Evolutionary conservation across 805 yeast genomes (phyloP), one percentile per base, ranked within the genome.

Genomic region (Spathaspora boniae): DNA sequence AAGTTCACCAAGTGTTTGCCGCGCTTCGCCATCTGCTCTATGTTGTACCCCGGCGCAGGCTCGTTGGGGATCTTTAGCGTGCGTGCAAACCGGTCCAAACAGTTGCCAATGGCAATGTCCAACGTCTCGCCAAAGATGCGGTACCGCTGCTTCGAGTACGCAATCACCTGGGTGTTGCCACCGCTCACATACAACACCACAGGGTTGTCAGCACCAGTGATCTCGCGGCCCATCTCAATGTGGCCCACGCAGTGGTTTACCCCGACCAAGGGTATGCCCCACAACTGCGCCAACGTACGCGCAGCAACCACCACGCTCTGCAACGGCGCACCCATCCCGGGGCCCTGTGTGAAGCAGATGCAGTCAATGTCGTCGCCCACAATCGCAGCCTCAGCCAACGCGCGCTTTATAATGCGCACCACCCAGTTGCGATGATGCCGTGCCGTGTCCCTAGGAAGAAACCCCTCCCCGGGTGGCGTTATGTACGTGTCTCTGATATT

Each of bases 301-400:
- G 98, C 98, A 1, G 95, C 94, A 32, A 93, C 71, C 3, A 83
- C 98, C 26, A 88, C 96, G 37, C 91, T 79, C 49, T 93, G 95
- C 35, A 93, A 64, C 0, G 99, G 99, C 1, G 98, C 98, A 2
- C 99, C 99, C 98, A 93, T 93, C 1, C 99, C 99, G 0, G 98
- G 99, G 4, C 98, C 98, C 60, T 85, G 94, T 1, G 98, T 93
- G 57, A 93, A 93, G 57, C 96, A 87, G 32, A 93, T 84, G 33
- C 85, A 81, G 58, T 84, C 89, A 5, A 82, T 51, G 30, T 84
- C 84, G 6, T 47, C 41, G 5, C 72, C 66, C 2, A 49, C 46
- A 5, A 86, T 50, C 0, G 62, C 57, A 2, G 94, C 82, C 27
- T 81, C 89, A 2, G 56, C 55, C 27, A 93, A 51, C 0, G 98